Evolutionary conservation across 2,329 filamentous ascomycete species (phyloP), one percentile per base, ranked within the genome.

Genomic region (Fusarium sp.): DNA sequence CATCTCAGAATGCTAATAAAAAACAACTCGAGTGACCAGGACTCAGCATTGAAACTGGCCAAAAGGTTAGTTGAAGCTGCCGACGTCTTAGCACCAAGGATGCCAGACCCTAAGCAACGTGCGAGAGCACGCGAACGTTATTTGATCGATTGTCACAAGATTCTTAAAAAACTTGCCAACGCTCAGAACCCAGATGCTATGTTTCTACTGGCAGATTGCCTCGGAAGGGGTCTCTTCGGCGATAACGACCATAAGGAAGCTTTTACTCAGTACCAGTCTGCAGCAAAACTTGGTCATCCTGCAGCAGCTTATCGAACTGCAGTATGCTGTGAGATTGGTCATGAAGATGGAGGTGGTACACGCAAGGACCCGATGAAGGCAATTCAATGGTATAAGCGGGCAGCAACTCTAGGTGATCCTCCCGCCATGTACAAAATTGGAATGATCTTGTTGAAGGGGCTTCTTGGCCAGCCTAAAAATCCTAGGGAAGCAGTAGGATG

Each of bases 401-500:
- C 96, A 9, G 95, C 96, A 13, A 91, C 92, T 15, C 85, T 98
- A 5, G 95, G 96, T 5, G 95, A 99, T 76, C 91, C 92, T 3
- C 92, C 95, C 1, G 96, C 94, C 29, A 97, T 98, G 93, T 99
- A 98, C 84, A 99, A 99, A 81, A 90, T 98, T 80, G 96, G 96
- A 61, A 97, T 98, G 91, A 97, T 99, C 70, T 84, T 93, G 66
- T 87, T 98, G 56, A 98, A 98, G 80, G 96, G 95, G 13, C 85
- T 98, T 28, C 86, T 99, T n/a, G 94, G 94, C 6, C 94, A 98
- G 77, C 87, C 86, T 24, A 89, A 85, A 76, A 97, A 97, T 76
- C 88, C 93, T 5, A 88, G 92, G 42, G 96, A 98, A 81, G 94
- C 94, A 20, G 88, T 98, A 24, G 90, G 89, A 23, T 98, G 96